A percentile compares a stretch with the other conserved stretches of the same genome.
phyloP scores from a whole-genome alignment of 2,329 filamentous ascomycete genomes.

The Domatiomyces catenatus region DNA sequence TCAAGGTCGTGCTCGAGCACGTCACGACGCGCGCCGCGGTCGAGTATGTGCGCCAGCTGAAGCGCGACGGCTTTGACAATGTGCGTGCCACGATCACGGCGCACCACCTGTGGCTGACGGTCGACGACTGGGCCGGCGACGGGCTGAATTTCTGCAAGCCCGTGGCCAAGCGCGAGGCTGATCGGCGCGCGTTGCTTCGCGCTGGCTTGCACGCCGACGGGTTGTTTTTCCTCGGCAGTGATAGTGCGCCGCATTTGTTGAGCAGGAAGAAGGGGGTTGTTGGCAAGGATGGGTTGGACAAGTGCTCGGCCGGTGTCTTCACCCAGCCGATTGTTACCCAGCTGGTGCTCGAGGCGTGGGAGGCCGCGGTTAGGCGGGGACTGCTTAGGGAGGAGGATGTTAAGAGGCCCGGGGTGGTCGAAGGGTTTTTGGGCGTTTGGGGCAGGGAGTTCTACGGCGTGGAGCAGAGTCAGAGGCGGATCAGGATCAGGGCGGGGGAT shows the following conservation, averaged over 20 bases:
- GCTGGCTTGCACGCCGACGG: constrained; percentile 26
- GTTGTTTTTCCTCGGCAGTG: constrained; percentile 54
- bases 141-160: constrained; percentile 71
- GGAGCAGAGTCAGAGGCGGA: constrained; percentile 4
- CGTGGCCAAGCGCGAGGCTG: constrained; percentile 55
- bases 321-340: constrained; percentile 46
- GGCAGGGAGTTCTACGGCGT: constrained; percentile 7
- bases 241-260: constrained; percentile 52
- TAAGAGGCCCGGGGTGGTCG: constrained; percentile 34
- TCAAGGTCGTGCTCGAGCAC: constrained; percentile 53
- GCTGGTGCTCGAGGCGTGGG: constrained; percentile 43
- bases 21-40: constrained; percentile 74
- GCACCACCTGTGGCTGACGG: constrained; percentile 68
- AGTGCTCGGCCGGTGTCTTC: constrained; percentile 44
- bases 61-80: constrained; percentile 29
- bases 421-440: constrained; percentile 39
- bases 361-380: constrained; percentile 39
- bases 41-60: constrained; percentile 56
- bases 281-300: constrained; percentile 23
- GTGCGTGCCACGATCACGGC: constrained; percentile 74
- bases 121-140: constrained; percentile 57
- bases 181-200: constrained; percentile 56
- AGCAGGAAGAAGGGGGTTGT: constrained; percentile 39
- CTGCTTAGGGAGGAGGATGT: constrained; percentile 40
- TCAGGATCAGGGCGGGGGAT: constrained; percentile 6